A percentile compares a stretch with the other conserved stretches of the same genome.
These are phyloP conservation scores for Gaeumannomyces sp. DNA, from an alignment of 2,329 filamentous ascomycete species.

Conservation along the genomic window DNA sequence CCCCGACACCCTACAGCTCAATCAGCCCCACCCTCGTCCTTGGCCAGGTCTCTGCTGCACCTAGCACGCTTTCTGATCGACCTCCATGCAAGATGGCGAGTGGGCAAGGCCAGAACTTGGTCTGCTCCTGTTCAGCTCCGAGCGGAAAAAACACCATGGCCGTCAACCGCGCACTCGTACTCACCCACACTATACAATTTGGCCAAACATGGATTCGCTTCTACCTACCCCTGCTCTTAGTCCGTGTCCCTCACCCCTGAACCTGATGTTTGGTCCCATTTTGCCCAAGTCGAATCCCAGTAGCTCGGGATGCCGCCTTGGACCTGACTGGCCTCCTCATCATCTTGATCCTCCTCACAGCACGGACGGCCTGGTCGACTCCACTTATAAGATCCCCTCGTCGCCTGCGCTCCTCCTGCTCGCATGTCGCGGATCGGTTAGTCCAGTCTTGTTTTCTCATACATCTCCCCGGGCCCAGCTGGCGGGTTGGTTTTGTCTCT, in stretches of 20 bases:
- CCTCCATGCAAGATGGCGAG: not conserved
- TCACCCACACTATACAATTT: not conserved
- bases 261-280: not conserved
- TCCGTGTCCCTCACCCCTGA: not conserved
- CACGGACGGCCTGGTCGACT: not conserved
- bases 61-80: not conserved
- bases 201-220: not conserved
- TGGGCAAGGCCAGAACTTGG: not conserved
- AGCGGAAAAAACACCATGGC: not conserved
- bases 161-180: not conserved
- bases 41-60: not conserved
- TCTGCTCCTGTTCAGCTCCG: not conserved
- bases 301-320: not conserved
- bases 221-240: not conserved
- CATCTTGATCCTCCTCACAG: not conserved
- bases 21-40: not conserved
- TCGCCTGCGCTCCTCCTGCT: not conserved
- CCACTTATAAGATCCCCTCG: constrained; percentile 1
- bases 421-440: not conserved
- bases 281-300: not conserved
- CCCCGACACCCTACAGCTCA: not conserved
- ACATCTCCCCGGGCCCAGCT: not conserved
- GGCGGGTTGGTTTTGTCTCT: not conserved
- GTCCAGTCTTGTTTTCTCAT: not conserved
- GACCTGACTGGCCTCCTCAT: not conserved